A percentile compares a stretch with the other conserved stretches of the same genome.
Conservation (phyloP, 768 basidiomycete genomes). For the Mycena rosella region DNA sequence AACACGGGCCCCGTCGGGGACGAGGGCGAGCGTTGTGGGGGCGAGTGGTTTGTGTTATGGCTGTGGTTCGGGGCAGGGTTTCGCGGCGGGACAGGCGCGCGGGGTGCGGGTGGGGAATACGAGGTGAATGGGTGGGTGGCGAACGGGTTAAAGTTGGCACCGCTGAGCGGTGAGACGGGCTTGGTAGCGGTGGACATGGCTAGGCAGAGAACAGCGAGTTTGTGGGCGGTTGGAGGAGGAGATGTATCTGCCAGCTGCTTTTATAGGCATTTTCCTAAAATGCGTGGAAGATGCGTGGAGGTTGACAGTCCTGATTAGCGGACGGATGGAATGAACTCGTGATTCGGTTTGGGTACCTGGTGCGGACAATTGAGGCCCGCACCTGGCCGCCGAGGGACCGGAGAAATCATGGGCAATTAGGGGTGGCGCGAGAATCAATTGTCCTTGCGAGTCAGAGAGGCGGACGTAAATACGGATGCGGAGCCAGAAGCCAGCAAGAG, state of each 20-base stretch:
- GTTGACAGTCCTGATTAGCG: slow-evolving; percentile 29
- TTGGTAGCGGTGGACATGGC: slow-evolving; percentile 17
- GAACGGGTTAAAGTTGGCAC: slow-evolving; percentile 34
- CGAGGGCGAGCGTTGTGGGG: slow-evolving; percentile 25
- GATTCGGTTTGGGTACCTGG: slow-evolving; percentile 23
- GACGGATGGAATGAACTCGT: slow-evolving; percentile 25
- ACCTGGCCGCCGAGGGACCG: slow-evolving; percentile 13
- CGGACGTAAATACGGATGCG: slow-evolving; percentile 16
- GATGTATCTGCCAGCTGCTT: slow-evolving; percentile 4
- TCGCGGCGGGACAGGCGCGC: slow-evolving; percentile 20
- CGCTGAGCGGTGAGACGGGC: slow-evolving; percentile 32
- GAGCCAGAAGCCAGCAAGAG: slow-evolving; percentile 19
- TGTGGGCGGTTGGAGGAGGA: not conserved
- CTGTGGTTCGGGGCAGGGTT: slow-evolving; percentile 25
- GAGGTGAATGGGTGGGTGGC: slow-evolving; percentile 37
- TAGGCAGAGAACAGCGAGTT: not conserved
- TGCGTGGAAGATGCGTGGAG: slow-evolving; percentile 16
- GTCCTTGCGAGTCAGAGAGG: too few relatives aligned
- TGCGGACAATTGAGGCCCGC: slow-evolving; percentile 9
- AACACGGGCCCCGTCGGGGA: slow-evolving; percentile 28
- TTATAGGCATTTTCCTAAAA: slow-evolving; percentile 24
- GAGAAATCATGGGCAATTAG: slow-evolving; percentile 29
- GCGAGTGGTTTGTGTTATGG: slow-evolving; percentile 12
- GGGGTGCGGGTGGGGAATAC: slow-evolving; percentile 30
- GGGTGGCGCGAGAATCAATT: not conserved